A percentile compares a stretch with the other conserved stretches of the same genome.
Evolutionary conservation across 768 basidiomycete species (phyloP).

Genomic region (Leucosporidium yakuticum): DNA sequence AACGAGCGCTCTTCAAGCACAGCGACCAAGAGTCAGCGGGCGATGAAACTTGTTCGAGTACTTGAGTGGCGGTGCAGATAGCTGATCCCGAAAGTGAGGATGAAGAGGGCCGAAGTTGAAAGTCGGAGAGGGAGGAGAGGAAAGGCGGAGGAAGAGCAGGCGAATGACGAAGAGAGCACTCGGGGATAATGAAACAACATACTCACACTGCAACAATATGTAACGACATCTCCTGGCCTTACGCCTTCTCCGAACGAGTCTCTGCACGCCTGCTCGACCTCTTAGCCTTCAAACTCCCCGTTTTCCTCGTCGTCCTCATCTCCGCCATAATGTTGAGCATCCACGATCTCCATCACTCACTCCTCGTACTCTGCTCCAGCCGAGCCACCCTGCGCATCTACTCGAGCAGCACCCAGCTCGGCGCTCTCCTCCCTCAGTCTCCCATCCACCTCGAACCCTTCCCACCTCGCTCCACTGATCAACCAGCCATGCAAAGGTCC

Average conservation of each 20-base stretch:
- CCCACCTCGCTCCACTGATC: constrained; percentile 16
- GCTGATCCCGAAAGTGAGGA: no score
- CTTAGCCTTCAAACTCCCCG: background rate
- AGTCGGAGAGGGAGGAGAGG: no score
- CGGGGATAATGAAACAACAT: no score
- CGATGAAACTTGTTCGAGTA: no score
- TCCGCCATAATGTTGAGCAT: background rate
- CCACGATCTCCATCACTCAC: constrained; percentile 22
- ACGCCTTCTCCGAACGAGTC: constrained; percentile 6
- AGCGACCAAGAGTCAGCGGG: no score
- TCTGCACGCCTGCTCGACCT: constrained; percentile 13
- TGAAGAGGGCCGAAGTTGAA: no score
- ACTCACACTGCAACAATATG: no score
- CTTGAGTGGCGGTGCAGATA: no score
- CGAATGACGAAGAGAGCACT: no score
- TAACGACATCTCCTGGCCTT: constrained; percentile 3
- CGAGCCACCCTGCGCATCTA: constrained; percentile 8
- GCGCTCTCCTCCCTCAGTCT: background rate
- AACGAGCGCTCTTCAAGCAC: no score
- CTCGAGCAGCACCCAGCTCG: no score
- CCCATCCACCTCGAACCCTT: constrained; percentile 16
- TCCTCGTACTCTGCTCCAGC: constrained; percentile 4
- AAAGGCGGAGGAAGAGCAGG: no score
- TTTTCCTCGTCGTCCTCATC: constrained; percentile 10
- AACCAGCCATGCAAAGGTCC: constrained; percentile 33